Conservation (phyloP, 257 asterid genomes). For the Fraxinus quadrangulata region DNA sequence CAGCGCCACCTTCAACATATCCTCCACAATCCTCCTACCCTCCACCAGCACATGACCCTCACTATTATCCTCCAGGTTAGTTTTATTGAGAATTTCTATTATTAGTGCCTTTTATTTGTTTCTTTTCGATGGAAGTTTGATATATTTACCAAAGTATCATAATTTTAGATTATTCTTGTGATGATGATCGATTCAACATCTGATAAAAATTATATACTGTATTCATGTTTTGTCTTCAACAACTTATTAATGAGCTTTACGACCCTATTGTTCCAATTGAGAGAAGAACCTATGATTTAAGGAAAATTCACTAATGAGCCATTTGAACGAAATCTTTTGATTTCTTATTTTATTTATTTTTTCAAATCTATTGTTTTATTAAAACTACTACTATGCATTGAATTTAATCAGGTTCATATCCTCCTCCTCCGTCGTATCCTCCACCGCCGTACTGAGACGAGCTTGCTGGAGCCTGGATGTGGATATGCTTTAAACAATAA, state of each 20-base stretch:
- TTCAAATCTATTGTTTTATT: background rate
- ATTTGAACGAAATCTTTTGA: too few relatives aligned
- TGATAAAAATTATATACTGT: background rate
- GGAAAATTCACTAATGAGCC: background rate
- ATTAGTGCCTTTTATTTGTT: background rate
- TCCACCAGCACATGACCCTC: conserved; percentile 32
- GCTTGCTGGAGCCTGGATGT: background rate
- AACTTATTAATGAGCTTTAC: background rate
- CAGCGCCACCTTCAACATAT: conserved; percentile 31
- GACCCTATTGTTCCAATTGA: background rate
- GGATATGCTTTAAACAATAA: background rate
- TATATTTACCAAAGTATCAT: background rate
- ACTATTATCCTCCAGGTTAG: conserved; percentile 46
- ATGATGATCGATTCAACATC: background rate
- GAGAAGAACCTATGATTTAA: background rate
- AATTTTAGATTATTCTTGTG: background rate
- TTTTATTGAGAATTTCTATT: background rate
- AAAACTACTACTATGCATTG: background rate
- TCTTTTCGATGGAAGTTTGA: background rate
- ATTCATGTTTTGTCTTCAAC: background rate
- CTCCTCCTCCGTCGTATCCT: conserved; percentile 21
- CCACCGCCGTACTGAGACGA: conserved; percentile 35
- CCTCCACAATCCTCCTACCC: conserved; percentile 37
- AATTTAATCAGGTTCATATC: conserved; percentile 37
- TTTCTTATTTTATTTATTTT: background rate